These are phyloP conservation scores for Halophytophthora polymorphica DNA, from an alignment of 352 stramenopile genomes.

Conservation along the genomic window DNA sequence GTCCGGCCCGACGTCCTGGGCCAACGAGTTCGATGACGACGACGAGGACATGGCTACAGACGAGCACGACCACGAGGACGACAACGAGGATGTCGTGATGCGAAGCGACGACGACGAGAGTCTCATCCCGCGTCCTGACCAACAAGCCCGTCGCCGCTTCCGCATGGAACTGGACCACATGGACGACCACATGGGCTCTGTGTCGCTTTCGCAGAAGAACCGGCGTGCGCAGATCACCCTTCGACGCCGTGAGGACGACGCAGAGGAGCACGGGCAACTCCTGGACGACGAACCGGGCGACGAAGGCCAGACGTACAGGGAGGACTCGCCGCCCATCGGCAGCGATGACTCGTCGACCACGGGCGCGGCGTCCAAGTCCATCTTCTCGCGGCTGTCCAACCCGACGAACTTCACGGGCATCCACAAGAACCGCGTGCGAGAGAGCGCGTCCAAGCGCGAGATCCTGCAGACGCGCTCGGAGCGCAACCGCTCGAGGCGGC, in stretches of 20 bases:
- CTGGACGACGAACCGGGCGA: constrained; percentile 32
- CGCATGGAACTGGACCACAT: constrained; percentile 53
- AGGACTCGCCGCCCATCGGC: constrained; percentile 48
- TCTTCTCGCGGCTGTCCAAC: constrained; percentile 85
- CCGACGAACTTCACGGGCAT: constrained; percentile 88
- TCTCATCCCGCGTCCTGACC: constrained; percentile 9
- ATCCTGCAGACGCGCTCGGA: constrained; percentile 72
- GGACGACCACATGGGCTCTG: constrained; percentile 36
- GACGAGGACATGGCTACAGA: constrained; percentile 59
- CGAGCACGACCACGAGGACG: constrained; percentile 34
- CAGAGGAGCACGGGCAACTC: constrained; percentile 27
- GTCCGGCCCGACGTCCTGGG: constrained; percentile 50
- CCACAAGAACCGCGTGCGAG: constrained; percentile 81
- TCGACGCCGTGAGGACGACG: constrained; percentile 19
- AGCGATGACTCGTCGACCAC: constrained; percentile 66
- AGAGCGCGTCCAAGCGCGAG: constrained; percentile 80
- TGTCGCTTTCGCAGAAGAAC: constrained; percentile 37
- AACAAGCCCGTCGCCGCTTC: constrained; percentile 48
- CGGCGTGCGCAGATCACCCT: constrained; percentile 30
- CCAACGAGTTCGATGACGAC: constrained; percentile 68
- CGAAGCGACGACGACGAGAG: constrained; percentile 39
- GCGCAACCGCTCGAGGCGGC: constrained; percentile 63
- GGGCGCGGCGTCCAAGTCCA: constrained; percentile 38
- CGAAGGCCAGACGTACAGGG: constrained; percentile 22
- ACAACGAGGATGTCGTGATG: constrained; percentile 60